Evolutionary conservation across 1,139 yeast genomes (phyloP).

Genomic region (Zygoascus meyerae): DNA sequence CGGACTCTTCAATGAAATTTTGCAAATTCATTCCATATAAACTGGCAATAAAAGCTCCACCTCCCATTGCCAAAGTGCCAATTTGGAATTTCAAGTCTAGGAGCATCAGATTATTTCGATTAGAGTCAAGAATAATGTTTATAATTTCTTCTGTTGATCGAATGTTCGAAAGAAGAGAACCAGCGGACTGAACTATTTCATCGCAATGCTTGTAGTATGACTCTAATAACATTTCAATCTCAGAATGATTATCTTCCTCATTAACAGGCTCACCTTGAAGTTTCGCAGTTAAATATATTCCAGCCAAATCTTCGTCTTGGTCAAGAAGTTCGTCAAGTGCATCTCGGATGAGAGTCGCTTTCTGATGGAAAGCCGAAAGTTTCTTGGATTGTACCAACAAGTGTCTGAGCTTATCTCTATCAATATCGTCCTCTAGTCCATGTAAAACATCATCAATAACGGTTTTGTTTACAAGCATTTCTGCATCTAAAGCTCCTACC

Average conservation of each 20-base stretch:
- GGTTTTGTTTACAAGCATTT: constrained; percentile 66
- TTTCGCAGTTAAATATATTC: constrained; percentile 65
- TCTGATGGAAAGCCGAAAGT: constrained; percentile 74
- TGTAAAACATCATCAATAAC: constrained; percentile 72
- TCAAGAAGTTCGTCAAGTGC: constrained; percentile 84
- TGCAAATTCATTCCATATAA: constrained; percentile 94
- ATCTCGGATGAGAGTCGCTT: constrained; percentile 74
- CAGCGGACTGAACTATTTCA: constrained; percentile 92
- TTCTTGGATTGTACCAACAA: constrained; percentile 76
- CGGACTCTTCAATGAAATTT: constrained; percentile 80
- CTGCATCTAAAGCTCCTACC: constrained; percentile 76
- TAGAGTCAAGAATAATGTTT: constrained; percentile 89
- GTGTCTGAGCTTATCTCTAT: constrained; percentile 73
- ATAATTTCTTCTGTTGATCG: constrained; percentile 94
- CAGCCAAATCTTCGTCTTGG: constrained; percentile 86
- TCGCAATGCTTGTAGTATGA: constrained; percentile 93
- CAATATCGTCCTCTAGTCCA: constrained; percentile 81
- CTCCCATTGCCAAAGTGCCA: constrained; percentile 81
- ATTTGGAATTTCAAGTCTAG: constrained; percentile 83
- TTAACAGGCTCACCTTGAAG: constrained; percentile 30
- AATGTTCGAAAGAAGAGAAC: constrained; percentile 75
- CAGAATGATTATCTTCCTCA: constrained; percentile 50
- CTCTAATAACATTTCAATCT: constrained; percentile 86
- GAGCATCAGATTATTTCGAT: constrained; percentile 89
- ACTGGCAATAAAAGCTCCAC: constrained; percentile 78